Percentiles rank a stretch among this genome's conserved stretches.
Evolutionary conservation across 2,329 filamentous ascomycete species (phyloP).

Genomic region (Dothistroma pini): DNA sequence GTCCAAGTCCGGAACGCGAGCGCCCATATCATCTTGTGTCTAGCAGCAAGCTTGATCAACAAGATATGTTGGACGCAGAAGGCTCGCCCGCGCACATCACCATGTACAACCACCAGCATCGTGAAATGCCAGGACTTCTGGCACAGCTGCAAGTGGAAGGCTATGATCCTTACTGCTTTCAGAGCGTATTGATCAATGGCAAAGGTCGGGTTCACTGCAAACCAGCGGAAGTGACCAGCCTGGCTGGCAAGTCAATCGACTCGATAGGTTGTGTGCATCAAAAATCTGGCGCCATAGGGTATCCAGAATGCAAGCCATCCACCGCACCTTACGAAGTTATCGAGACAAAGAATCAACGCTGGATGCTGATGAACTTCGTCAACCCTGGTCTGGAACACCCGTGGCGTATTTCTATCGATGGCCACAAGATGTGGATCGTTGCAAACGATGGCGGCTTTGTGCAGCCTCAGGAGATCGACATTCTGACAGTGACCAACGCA

Average conservation of each 20-base stretch:
- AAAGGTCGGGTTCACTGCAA: slow-evolving; percentile 22
- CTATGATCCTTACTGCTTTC: slow-evolving; percentile 22
- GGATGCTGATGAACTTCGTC: slow-evolving; percentile 20
- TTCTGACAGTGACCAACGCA: slow-evolving; percentile 18
- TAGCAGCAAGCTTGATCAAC: slow-evolving; percentile 12
- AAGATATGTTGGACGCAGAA: slow-evolving; percentile 23
- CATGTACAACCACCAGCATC: slow-evolving; percentile 22
- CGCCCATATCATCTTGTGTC: slow-evolving; percentile 20
- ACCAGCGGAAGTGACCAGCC: slow-evolving; percentile 10
- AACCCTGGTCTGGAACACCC: slow-evolving; percentile 20
- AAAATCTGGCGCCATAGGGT: slow-evolving; percentile 15
- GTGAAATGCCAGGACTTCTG: slow-evolving; percentile 17
- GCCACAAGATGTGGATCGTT: slow-evolving; percentile 21
- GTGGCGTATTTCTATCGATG: slow-evolving; percentile 20
- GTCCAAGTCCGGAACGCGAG: slow-evolving; percentile 14
- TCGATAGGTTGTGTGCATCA: slow-evolving; percentile 17
- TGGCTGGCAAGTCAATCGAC: slow-evolving; percentile 16
- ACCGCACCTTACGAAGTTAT: slow-evolving; percentile 18
- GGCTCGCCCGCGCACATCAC: slow-evolving; percentile 12
- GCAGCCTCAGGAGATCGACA: slow-evolving; percentile 17
- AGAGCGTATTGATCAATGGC: slow-evolving; percentile 20
- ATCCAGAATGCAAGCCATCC: slow-evolving; percentile 15
- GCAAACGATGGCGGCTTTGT: slow-evolving; percentile 22
- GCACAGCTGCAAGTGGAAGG: slow-evolving; percentile 20
- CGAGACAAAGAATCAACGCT: slow-evolving; percentile 16